These are phyloP conservation scores for Tranzscheliella williamsii DNA, from an alignment of 1,284 basidiomycete species.

Conservation along the genomic window DNA sequence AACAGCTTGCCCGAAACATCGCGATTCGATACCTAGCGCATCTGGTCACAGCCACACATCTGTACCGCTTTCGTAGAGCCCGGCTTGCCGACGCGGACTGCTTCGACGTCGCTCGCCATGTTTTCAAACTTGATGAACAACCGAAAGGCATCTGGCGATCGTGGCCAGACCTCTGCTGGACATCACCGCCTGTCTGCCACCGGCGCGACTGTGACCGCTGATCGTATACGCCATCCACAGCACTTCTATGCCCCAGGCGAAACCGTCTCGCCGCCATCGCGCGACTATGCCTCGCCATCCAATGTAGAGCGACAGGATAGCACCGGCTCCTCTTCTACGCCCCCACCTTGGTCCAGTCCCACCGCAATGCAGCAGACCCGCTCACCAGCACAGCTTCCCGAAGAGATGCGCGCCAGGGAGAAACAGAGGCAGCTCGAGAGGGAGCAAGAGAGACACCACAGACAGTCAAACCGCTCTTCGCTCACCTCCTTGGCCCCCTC, in stretches of 20 bases:
- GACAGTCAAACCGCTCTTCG: constrained; percentile 29
- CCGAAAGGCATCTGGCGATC: constrained; percentile 34
- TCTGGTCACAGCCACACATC: too few species aligned
- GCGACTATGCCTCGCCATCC: constrained; percentile 4
- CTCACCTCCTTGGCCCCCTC: constrained; percentile 4
- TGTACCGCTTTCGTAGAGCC: too few species aligned
- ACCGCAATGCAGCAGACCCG: constrained; percentile 7
- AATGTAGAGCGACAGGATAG: constrained; percentile 33
- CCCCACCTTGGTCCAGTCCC: constrained; percentile 17
- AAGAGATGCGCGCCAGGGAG: constrained; percentile 40
- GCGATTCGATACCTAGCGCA: too few species aligned
- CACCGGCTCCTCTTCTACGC: constrained; percentile 19
- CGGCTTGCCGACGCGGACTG: too few species aligned
- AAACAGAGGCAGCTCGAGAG: constrained; percentile 30
- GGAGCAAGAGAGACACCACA: constrained; percentile 25
- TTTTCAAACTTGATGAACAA: constrained; percentile 36
- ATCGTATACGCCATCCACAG: constrained; percentile 36
- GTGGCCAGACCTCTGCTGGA: constrained; percentile 4
- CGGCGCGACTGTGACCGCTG: constrained; percentile 20
- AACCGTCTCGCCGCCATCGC: constrained; percentile 10
- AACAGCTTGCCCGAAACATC: too few species aligned
- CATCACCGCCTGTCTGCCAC: constrained; percentile 14
- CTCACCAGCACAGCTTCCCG: constrained; percentile 38
- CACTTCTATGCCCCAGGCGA: constrained; percentile 26
- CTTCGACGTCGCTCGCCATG: too few species aligned